Conservation (phyloP, 2,329 filamentous ascomycete species). For the Cercospora zeina region DNA sequence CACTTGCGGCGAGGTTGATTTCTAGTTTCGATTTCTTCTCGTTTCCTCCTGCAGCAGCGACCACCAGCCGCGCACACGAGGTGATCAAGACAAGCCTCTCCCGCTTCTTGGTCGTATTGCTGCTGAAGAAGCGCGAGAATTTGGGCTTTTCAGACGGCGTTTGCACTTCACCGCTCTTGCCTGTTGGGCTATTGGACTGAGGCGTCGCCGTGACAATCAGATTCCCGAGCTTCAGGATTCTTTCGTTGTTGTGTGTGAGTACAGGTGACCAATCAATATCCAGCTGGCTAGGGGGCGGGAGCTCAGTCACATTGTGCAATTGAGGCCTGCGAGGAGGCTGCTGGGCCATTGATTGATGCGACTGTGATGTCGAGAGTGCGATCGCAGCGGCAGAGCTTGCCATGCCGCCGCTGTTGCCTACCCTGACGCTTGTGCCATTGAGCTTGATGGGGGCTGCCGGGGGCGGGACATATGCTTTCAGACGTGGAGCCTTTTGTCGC, state of each 20-base stretch:
- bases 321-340: conserved; percentile 55
- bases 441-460: conserved; percentile 36
- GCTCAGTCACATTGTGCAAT: conserved; percentile 83
- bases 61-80: conserved; percentile 81
- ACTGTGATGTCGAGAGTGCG: conserved; percentile 19
- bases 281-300: conserved; percentile 92
- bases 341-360: conserved; percentile 3
- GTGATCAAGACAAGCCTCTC: conserved; percentile 94
- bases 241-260: conserved; percentile 83
- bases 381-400: conserved; percentile 29
- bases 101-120: conserved; percentile 86
- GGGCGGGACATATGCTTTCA: conserved; percentile 80
- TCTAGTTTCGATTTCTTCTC: conserved; percentile 95
- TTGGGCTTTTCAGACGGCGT: conserved; percentile 64
- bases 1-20: conserved; percentile 74
- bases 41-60: conserved; percentile 87
- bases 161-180: conserved; percentile 68
- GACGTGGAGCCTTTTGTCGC: conserved; percentile 82
- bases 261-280: conserved; percentile 99
- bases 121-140: conserved; percentile 89
- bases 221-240: conserved; percentile 92
- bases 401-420: conserved; percentile 29
- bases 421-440: conserved; percentile 32
- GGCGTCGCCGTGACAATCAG: conserved; percentile 79
- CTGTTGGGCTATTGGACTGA: conserved; percentile 70